Base-by-base conservation (phyloP, 768 basidiomycete genomes). In the Plicaturopsis crispa region DNA sequence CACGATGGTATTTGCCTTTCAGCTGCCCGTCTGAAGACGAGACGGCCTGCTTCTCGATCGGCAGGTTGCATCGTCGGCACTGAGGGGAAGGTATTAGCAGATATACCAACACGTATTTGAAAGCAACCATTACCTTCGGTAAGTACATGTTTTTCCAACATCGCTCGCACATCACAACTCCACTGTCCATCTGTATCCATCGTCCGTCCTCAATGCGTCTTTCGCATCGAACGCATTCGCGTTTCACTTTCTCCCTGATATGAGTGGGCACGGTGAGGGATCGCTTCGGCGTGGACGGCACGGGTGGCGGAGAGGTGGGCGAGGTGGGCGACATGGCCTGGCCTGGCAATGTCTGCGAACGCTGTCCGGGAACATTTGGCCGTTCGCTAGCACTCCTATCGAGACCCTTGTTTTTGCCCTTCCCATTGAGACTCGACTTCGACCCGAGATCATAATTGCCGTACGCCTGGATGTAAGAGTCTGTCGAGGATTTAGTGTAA, bases 91-190 rank as follows among this genome's bases (percentile, higher is more conserved):
- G 22, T 40, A 35, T 31, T 38, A 24, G 40, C 43, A 40, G 39
- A 14, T 21, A 24, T 28, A 37, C 36, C 17, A 35, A 37, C 30
- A 36, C 13, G 21, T 35, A 17, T 13, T 40, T 41, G 41, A 22
- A 13, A 17, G 24, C 32, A 35, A 35, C 24, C 38, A 75, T 30
- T 45, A 85, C 88, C 68, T 90, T 91, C 44, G 92, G 92, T 45
- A 96, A 61, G 65, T 94, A 96, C 81, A 93, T 84, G 51, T 85
- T 80, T 69, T 94, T 96, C 92, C 92, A 96, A 57, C 92, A 93
- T 50, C 60, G 62, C 53, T 92, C 93, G 57, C 93, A 96, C 49
- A 96, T 61, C 24, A 90, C 78, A 26, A 62, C 75, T 40, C 75
- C 81, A n/a, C 67, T 73, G 55, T 82, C 89, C 60, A 78, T 80